Evolutionary conservation across 2,329 filamentous ascomycete species (phyloP).

Genomic region (Paraphaeosphaeria sporulosa): DNA sequence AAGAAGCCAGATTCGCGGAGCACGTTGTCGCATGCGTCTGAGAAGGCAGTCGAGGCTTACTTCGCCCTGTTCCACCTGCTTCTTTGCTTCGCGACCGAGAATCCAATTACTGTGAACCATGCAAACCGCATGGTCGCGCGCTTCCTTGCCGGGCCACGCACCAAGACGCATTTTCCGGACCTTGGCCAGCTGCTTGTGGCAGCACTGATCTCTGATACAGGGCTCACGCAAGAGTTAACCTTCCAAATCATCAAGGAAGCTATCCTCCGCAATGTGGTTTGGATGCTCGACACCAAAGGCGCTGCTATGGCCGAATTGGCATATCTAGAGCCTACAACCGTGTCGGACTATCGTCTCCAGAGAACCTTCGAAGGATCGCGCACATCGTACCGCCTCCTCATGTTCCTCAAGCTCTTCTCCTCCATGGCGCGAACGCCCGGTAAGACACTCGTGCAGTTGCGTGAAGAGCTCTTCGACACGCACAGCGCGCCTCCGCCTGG

Average conservation of each 20-base stretch:
- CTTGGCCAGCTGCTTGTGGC: constrained; percentile 59
- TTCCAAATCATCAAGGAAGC: constrained; percentile 58
- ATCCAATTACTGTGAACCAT: constrained; percentile 43
- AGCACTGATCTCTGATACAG: constrained; percentile 55
- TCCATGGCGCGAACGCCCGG: constrained; percentile 51
- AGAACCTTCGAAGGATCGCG: constrained; percentile 57
- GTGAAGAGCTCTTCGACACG: constrained; percentile 56
- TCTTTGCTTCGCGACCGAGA: constrained; percentile 55
- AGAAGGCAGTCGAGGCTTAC: constrained; percentile 63
- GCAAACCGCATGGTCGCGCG: constrained; percentile 52
- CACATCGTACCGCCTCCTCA: constrained; percentile 60
- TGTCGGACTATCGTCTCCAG: constrained; percentile 57
- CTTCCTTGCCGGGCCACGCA: constrained; percentile 52
- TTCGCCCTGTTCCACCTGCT: constrained; percentile 62
- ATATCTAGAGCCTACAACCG: constrained; percentile 53
- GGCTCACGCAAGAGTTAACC: constrained; percentile 51
- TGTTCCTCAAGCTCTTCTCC: constrained; percentile 62
- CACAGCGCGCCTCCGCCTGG: constrained; percentile 57
- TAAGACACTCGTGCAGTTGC: constrained; percentile 49
- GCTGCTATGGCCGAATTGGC: constrained; percentile 54
- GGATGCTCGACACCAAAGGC: constrained; percentile 54
- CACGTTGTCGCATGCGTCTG: constrained; percentile 57
- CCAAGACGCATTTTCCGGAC: constrained; percentile 56
- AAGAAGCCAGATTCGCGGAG: constrained; percentile 37
- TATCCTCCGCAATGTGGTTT: constrained; percentile 61